Evolutionary conservation across 2,329 filamentous ascomycete species (phyloP), one percentile per base, ranked within the genome.

Genomic region (Penicillium capsulatum): DNA sequence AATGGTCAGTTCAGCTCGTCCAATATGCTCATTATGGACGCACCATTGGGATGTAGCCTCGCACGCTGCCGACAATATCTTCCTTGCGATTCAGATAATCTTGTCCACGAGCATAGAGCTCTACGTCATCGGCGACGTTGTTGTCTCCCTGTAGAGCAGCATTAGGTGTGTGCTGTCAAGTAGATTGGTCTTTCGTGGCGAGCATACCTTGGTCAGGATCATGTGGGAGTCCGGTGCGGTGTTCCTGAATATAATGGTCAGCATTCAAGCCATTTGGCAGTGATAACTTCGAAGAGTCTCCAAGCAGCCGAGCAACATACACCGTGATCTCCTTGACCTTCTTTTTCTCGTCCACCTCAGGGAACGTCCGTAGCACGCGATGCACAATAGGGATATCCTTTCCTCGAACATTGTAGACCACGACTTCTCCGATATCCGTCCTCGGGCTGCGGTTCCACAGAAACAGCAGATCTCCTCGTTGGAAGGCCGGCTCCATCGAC

Each of bases 301-400:
- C 36, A 17, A 17, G 6, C 7, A 37, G 20, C 16, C 27, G n/a
- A 15, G 6, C 15, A 14, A 52, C 56, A 15, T 51, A 63, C 61
- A 50, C 57, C 15, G 57, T 46, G 35, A 61, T 45, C 42, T 59
- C 54, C 46, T 62, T 63, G 9, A 56, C 59, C 30, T 63, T 63
- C 53, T 64, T 67, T 44, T 58, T 63, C 10, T 44, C 55, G 37
- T 64, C 60, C 7, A 66, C 51, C 43, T 78, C 77, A 2, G 63
- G 62, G 64, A 79, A 82, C 50, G 74, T 74, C 68, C 90, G 79
- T 38, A 97, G 84, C 7, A 97, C 78, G 35, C 92, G 76, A 71
- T 98, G 92, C 52, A 98, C 92, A 66, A 98, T 98, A 19, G 92
- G 92, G 49, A 98, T 97, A 52, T 95, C 86, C 74, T 97, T 98